Conservation (phyloP, 371 early-diverging fungal genomes). For the Mucor irregularis region DNA sequence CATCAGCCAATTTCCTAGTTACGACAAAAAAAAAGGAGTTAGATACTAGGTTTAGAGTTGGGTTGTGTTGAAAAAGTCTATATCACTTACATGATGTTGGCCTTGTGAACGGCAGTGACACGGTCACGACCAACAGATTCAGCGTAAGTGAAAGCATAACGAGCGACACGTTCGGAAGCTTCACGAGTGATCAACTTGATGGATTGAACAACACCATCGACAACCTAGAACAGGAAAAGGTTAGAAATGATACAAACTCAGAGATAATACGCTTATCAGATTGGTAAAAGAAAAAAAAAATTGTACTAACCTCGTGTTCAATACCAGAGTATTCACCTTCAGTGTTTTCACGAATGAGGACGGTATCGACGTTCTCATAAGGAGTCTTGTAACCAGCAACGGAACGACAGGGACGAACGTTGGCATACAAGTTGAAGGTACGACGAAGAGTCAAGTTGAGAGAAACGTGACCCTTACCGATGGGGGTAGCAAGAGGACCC, state of each 20-base stretch:
- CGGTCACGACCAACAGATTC: conserved; percentile 84
- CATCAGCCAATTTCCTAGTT: conserved; percentile 89
- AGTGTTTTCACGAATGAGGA: conserved; percentile 98
- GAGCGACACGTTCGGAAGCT: conserved; percentile 90
- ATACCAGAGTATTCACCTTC: conserved; percentile 99
- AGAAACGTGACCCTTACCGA: conserved; percentile 98
- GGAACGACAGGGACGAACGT: conserved; percentile 96
- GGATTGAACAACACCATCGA: conserved; percentile 96
- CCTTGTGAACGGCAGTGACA: conserved; percentile 98
- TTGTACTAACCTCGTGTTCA: conserved; percentile 78
- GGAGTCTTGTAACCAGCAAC: conserved; percentile 94
- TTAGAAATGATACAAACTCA: background rate
- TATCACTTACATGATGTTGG: conserved; percentile 47
- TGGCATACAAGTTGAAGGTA: conserved; percentile 97
- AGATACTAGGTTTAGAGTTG: background rate
- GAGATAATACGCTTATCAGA: too few relatives aligned
- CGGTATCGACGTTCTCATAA: conserved; percentile 96
- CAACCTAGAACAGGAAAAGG: conserved; percentile 52
- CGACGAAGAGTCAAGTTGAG: conserved; percentile 96
- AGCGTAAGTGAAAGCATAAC: conserved; percentile 96
- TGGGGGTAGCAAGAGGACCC: conserved; percentile 96
- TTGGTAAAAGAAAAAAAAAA: background rate
- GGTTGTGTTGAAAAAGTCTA: background rate
- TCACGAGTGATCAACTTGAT: conserved; percentile 98
- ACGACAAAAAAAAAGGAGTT: background rate